A percentile compares a stretch with the other conserved stretches of the same genome.
These are phyloP conservation scores for Stereocaulon alpinum DNA, from an alignment of 495 filamentous ascomycete genomes.

Conservation along the genomic window DNA sequence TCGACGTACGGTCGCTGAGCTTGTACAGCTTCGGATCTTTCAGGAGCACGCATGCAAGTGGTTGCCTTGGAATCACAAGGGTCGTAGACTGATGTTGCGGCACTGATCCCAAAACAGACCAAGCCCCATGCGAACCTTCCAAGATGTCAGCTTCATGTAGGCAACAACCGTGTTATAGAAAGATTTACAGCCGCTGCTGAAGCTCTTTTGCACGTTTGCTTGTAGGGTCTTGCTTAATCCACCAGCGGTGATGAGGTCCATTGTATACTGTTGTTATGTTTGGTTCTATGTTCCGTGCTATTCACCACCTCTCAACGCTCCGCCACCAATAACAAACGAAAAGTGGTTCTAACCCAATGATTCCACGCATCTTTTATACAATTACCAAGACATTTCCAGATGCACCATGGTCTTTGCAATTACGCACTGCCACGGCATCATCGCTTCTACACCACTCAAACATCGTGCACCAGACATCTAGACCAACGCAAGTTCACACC, in stretches of 20 bases:
- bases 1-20: too few relatives aligned
- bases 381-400: neutral
- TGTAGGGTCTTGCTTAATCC: too few relatives aligned
- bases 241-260: too few relatives aligned
- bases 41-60: too few relatives aligned
- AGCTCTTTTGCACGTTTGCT: too few relatives aligned
- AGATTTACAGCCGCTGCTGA: too few relatives aligned
- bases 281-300: too few relatives aligned
- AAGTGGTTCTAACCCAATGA: conserved; percentile 1
- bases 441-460: neutral
- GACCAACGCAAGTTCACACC: neutral
- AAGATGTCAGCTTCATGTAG: neutral
- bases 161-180: neutral
- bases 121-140: neutral
- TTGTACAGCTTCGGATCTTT: too few relatives aligned
- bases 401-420: neutral
- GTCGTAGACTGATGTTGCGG: too few relatives aligned
- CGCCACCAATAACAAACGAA: neutral
- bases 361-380: neutral
- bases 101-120: neutral
- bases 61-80: too few relatives aligned
- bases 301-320: too few relatives aligned
- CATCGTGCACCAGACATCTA: neutral
- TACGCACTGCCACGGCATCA: neutral
- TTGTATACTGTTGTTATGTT: too few relatives aligned